Evolutionary conservation across 2,329 filamentous ascomycete genomes (phyloP), one percentile per base, ranked within the genome.

Genomic region (Helicocarpus griseus): DNA sequence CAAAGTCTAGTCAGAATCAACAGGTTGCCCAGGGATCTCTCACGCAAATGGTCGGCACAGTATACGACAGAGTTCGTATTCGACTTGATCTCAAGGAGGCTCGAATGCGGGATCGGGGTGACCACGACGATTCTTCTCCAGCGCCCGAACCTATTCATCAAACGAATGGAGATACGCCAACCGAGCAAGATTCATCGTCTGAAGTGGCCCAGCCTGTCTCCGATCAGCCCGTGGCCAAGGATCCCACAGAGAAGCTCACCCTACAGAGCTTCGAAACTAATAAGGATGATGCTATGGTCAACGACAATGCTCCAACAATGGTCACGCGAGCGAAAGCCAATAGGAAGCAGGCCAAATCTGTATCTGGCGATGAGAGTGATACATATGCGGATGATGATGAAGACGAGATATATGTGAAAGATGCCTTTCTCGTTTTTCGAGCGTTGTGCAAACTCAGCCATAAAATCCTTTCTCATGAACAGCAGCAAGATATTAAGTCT

Each of bases 401-500:
- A 65, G 93, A 98, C 63, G 93, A 98, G 65, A 88, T 97, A 19
- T 97, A 95, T 65, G 89, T 97, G 61, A 87, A 93, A 60, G 93
- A 98, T 71, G 90, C 93, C 8, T 98, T 97, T 68, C 80, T 98
- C 21, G 89, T 98, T 43, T 97, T 98, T 73, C 82, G 93, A 29
- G 95, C 93, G 2, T 93, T 98, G 73, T 98, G 94, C 77, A 95
- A 96, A 69, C 76, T 98, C 43, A 96, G 91, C 53, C 96, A 91
- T 56, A 98, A 98, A 67, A 75, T 89, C 38, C 76, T 98, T 24
- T 82, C 87, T 7, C 83, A 89, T 2, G 93, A 98, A 56, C 90
- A 97, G 67, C 82, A 95, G 19, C 89, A 91, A 62, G 93, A 98
- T 63, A 73, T 95, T 48, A 89, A 89, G 51, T 91, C 90, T 17